Percentiles rank a stretch among this genome's conserved stretches.
Evolutionary conservation across 2,329 filamentous ascomycete genomes (phyloP).

Genomic region (Talaromyces sp.): DNA sequence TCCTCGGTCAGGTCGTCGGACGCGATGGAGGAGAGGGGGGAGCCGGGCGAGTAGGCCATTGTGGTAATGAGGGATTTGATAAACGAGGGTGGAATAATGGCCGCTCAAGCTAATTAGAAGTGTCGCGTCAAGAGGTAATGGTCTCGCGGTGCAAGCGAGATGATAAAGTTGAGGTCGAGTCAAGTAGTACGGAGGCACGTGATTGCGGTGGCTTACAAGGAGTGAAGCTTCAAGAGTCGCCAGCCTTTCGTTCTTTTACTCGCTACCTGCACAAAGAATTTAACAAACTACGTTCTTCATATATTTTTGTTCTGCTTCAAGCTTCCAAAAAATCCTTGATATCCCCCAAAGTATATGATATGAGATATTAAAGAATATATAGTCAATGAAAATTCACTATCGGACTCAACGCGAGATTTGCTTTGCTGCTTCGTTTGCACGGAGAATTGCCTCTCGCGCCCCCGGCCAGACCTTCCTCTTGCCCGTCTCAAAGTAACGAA

Average conservation of each 20-base stretch:
- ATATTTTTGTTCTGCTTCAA: too few species aligned
- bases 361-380: neutral
- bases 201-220: conserved; percentile 2
- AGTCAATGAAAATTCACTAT: neutral
- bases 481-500: conserved; percentile 43
- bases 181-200: conserved; percentile 13
- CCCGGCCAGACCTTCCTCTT: conserved; percentile 42
- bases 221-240: conserved; percentile 12
- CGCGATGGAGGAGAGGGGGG: conserved; percentile 62
- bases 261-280: neutral
- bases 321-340: too few species aligned
- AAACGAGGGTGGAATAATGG: too few species aligned
- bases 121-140: neutral
- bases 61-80: conserved; percentile 1
- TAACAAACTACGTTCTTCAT: neutral
- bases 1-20: conserved; percentile 62
- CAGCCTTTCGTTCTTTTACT: neutral
- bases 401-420: neutral
- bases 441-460: conserved; percentile 27
- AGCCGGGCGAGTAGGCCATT: conserved; percentile 57
- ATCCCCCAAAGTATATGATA: neutral
- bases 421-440: neutral
- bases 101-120: neutral
- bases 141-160: neutral
- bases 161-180: conserved; percentile 1